Base-by-base conservation (phyloP, 495 filamentous ascomycete species). In the Penicillium riverlandense region DNA sequence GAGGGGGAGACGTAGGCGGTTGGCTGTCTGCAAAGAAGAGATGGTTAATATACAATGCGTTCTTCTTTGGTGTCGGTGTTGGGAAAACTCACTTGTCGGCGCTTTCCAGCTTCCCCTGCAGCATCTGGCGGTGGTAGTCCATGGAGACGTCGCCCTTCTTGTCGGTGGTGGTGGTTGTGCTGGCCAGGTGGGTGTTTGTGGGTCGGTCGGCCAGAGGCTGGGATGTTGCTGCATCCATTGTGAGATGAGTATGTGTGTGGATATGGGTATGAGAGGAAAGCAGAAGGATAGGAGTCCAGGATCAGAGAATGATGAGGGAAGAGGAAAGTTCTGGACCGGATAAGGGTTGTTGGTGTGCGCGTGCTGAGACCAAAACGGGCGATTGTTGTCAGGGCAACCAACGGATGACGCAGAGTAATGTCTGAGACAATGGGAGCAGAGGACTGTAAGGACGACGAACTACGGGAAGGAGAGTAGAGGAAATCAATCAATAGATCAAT, bases 1-100 rank as follows among this genome's bases (percentile, higher is more conserved):
- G 87, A 92, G 0, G 90, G 90, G n/a, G 86, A 92, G 58, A 95
- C 71, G 67, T 94, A 96, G 45, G 76, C 67, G 55, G 80, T 77
- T 43, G 80, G 70, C 38, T 64, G 53, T 15, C 70, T 73, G 35
- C 16, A 22, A 4, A 6, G 3, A 2, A 11, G 8, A 2, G 7
- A 8, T 39, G 8, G 29, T 53, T 31, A 43, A 28, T 34, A 22
- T 4, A 22, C 22, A 22, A 22, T 3, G 22, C 22, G 0, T 22
- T 22, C 22, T 22, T 22, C 22, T 4, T 4, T 22, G 22, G 3
- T 22, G 22, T 22, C 22, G 4, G 22, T 22, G 22, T 22, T 0
- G 31, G 13, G 32, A 10, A 40, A 32, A 67, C 76, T 61, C 69
- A 90, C 86, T 80, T 77, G 36, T 78, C 79, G 52, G 79, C 66